Conservation (phyloP, 148 eudicot species). For the Tetragonia tetragonoides region DNA sequence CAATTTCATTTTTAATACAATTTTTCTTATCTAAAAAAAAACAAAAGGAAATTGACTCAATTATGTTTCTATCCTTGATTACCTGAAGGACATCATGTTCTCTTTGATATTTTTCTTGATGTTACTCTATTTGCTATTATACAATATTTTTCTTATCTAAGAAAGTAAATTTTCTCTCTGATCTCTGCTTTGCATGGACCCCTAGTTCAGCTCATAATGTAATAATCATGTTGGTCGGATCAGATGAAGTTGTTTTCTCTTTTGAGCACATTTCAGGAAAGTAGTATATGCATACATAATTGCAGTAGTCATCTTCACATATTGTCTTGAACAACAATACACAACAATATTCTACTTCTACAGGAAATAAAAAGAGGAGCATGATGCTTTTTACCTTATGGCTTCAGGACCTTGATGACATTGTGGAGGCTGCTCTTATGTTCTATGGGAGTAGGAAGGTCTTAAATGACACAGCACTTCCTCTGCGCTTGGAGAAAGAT, state of each 20-base stretch:
- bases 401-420: slow-evolving; percentile 78
- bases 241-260: neutral
- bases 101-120: too few relatives aligned
- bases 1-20: too few relatives aligned
- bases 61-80: too few relatives aligned
- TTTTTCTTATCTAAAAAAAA: too few relatives aligned
- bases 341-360: neutral
- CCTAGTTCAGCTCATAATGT: too few relatives aligned
- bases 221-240: neutral
- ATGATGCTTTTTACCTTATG: slow-evolving; percentile 4
- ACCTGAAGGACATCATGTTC: too few relatives aligned
- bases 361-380: neutral
- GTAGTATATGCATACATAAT: neutral
- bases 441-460: slow-evolving; percentile 69
- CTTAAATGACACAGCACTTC: slow-evolving; percentile 64
- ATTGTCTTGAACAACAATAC: neutral
- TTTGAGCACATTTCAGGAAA: neutral
- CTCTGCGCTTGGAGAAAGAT: slow-evolving; percentile 82
- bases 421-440: slow-evolving; percentile 85
- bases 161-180: too few relatives aligned
- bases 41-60: too few relatives aligned
- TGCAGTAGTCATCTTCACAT: neutral
- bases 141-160: too few relatives aligned
- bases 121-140: too few relatives aligned
- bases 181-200: too few relatives aligned